Evolutionary conservation across 140 eudicot species (phyloP).

Genomic region (Erigeron philadelphicus): DNA sequence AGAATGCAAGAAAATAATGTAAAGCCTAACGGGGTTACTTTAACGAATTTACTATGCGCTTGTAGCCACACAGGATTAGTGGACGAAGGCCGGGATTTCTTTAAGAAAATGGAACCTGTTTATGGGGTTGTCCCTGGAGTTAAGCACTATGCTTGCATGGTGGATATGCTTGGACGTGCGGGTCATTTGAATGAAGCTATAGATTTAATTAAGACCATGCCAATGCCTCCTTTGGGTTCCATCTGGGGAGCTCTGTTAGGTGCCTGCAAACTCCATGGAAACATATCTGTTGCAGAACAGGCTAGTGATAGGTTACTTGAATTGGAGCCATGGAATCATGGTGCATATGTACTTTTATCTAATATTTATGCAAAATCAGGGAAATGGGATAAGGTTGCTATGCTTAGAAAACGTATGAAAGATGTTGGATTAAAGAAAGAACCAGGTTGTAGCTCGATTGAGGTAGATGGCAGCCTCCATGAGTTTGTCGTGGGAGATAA

Average conservation of each 20-base stretch:
- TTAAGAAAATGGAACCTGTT: slow-evolving; percentile 44
- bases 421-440: slow-evolving; percentile 61
- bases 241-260: slow-evolving; percentile 74
- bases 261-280: slow-evolving; percentile 56
- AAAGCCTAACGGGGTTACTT: slow-evolving; percentile 59
- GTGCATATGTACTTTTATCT: slow-evolving; percentile 65
- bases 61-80: slow-evolving; percentile 79
- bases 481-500: slow-evolving; percentile 70
- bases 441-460: slow-evolving; percentile 72
- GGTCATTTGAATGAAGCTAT: slow-evolving; percentile 57
- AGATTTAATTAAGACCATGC: slow-evolving; percentile 51
- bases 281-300: slow-evolving; percentile 48
- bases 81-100: slow-evolving; percentile 45
- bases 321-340: slow-evolving; percentile 67
- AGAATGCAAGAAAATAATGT: slow-evolving; percentile 55
- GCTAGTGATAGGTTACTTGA: slow-evolving; percentile 46
- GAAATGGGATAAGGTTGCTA: slow-evolving; percentile 63
- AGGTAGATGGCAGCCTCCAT: slow-evolving; percentile 49
- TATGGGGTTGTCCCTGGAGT: slow-evolving; percentile 45
- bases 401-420: slow-evolving; percentile 54
- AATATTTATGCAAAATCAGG: slow-evolving; percentile 57
- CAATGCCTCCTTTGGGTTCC: slow-evolving; percentile 54
- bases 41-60: slow-evolving; percentile 52
- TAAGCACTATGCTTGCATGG: slow-evolving; percentile 70
- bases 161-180: slow-evolving; percentile 76